Evolutionary conservation across 1,139 yeast species (phyloP).

Genomic region (Chernovozyma aurita): DNA sequence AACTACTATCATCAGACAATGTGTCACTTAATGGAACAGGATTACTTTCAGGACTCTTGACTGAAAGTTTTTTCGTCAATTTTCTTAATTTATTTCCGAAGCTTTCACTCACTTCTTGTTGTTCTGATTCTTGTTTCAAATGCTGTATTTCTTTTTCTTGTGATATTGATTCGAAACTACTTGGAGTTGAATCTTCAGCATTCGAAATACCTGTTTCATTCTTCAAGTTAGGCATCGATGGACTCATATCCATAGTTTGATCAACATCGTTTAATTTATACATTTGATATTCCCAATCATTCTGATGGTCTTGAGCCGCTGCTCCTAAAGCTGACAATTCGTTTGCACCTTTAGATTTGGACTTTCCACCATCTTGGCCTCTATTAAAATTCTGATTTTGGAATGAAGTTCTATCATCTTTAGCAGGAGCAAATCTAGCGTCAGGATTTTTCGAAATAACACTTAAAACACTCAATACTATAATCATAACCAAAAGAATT

Average conservation of each 20-base stretch:
- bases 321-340: constrained; percentile 64
- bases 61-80: constrained; percentile 20
- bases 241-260: constrained; percentile 10
- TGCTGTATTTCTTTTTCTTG: constrained; percentile 2
- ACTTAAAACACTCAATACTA: constrained; percentile 53
- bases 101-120: constrained; percentile 2
- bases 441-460: constrained; percentile 73
- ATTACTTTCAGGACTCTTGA: constrained; percentile 15
- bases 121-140: constrained; percentile 1
- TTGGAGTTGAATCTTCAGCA: background rate
- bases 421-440: constrained; percentile 77
- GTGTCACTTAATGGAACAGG: constrained; percentile 25
- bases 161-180: constrained; percentile 4
- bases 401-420: constrained; percentile 80
- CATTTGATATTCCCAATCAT: constrained; percentile 67
- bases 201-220: constrained; percentile 7
- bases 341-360: constrained; percentile 31
- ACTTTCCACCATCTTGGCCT: constrained; percentile 19
- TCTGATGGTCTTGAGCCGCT: constrained; percentile 69
- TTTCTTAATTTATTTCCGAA: constrained; percentile 16
- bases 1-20: constrained; percentile 14
- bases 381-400: constrained; percentile 50
- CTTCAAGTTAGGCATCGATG: constrained; percentile 10
- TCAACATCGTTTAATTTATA: constrained; percentile 42
- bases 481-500: constrained; percentile 55